Base-by-base conservation (phyloP, 2,329 filamentous ascomycete genomes). In the Cladophialophora exuberans region DNA sequence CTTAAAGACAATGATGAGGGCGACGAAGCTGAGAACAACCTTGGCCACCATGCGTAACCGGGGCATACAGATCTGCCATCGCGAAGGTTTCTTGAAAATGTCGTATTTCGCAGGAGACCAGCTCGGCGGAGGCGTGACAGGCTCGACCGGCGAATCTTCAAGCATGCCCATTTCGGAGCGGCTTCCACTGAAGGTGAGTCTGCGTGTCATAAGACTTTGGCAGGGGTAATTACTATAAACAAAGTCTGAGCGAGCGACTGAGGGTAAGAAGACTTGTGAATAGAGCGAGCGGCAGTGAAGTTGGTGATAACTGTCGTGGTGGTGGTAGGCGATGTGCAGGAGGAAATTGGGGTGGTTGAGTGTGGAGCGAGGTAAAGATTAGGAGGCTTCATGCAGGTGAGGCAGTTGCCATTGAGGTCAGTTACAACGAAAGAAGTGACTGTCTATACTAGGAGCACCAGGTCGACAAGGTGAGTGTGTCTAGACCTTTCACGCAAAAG, bases 51-150 rank as follows among this genome's bases (percentile, higher is more conserved):
- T 38, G 1, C 61, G 59, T 48, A 65, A 48, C 17, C 63, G 56
- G 9, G 63, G 63, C 60, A 64, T 63, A 50, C 62, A 64, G 23
- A 63, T 62, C 54, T 65, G 63, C 61, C 62, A 64, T 64, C 61
- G 62, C 38, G 63, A 65, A 9, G 63, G 62, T 39, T 61, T 62
- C 42, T 56, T 64, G 62, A 62, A 65, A 38, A 64, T 63, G n/a
- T 64, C 59, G 18, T 47, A 46, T 56, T 62, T 63, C 10, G 58
- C 57, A 9, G 62, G 62, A 39, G 59, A 57, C 60, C 61, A 63
- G 20, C 54, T 54, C 17, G 63, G 62, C 11, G 63, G 63, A 48
- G 61, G 63, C 17, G 60, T 63, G 25, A 56, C 62, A 18, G 61
- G 60, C 13, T 64, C 61, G n/a, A 43, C 36, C 5, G 44, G 43